Evolutionary conservation across 495 filamentous ascomycete genomes (phyloP).

Genomic region (Aspergillus nanangensis): DNA sequence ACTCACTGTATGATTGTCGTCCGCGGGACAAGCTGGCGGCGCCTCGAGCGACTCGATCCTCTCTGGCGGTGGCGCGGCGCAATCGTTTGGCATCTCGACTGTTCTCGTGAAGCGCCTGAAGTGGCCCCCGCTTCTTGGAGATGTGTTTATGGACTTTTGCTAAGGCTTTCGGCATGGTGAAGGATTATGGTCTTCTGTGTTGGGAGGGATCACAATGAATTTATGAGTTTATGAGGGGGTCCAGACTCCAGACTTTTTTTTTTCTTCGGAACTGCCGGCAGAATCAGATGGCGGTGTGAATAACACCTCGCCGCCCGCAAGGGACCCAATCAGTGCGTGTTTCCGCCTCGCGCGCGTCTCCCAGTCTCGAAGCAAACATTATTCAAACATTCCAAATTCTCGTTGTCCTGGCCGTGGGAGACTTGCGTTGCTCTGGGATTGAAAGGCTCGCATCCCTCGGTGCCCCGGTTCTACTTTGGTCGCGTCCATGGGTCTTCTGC

Average conservation of each 20-base stretch:
- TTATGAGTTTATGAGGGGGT: not conserved
- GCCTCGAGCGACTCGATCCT: slow-evolving; percentile 70
- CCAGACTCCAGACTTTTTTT: slow-evolving; percentile 6
- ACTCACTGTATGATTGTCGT: slow-evolving; percentile 63
- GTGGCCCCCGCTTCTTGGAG: slow-evolving; percentile 63
- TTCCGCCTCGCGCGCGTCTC: no score
- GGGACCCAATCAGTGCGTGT: slow-evolving; percentile 6
- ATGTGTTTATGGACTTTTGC: slow-evolving; percentile 82
- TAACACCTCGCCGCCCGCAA: not conserved
- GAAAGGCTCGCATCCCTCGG: no score
- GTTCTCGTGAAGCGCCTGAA: slow-evolving; percentile 72
- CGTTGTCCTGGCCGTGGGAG: slow-evolving; percentile 15
- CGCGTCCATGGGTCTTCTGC: slow-evolving; percentile 2
- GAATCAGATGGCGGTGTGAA: slow-evolving; percentile 19
- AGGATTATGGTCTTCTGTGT: not conserved
- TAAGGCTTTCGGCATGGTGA: slow-evolving; percentile 68
- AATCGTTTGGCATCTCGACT: slow-evolving; percentile 74
- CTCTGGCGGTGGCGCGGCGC: slow-evolving; percentile 66
- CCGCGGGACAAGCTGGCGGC: slow-evolving; percentile 56
- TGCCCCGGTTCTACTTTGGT: not conserved
- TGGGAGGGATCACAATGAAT: not conserved
- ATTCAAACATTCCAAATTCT: slow-evolving; percentile 21
- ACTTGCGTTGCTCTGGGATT: no score
- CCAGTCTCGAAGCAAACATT: slow-evolving; percentile 9
- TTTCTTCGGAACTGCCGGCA: slow-evolving; percentile 17